Evolutionary conservation across 129 eudicot species (phyloP).

Genomic region (Solidago caesia): DNA sequence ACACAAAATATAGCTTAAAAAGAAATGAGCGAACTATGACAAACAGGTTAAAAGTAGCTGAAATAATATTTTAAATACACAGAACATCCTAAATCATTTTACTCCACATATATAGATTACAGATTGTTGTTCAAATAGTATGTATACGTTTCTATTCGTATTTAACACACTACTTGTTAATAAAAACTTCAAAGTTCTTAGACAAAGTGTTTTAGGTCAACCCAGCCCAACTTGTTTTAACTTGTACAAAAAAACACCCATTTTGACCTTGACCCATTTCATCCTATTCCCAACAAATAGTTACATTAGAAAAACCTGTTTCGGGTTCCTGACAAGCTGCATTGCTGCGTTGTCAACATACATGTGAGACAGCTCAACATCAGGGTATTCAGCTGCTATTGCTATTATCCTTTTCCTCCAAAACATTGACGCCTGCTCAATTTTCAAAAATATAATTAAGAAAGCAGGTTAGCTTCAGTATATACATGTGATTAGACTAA

Average conservation of each 20-base stretch:
- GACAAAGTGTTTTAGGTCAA: background rate
- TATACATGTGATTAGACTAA: slow-evolving; percentile 3
- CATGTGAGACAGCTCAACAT: slow-evolving; percentile 95
- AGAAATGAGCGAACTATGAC: too few species aligned
- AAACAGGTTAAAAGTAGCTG: too few species aligned
- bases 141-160: background rate
- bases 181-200: background rate
- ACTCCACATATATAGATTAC: background rate
- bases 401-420: slow-evolving; percentile 85
- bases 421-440: slow-evolving; percentile 76
- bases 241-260: background rate
- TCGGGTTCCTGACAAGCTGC: slow-evolving; percentile 96
- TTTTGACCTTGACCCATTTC: background rate
- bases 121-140: background rate
- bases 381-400: slow-evolving; percentile 81
- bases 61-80: slow-evolving; percentile 1
- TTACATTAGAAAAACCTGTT: slow-evolving; percentile 54
- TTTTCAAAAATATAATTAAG: background rate
- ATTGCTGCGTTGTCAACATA: slow-evolving; percentile 98
- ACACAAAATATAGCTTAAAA: background rate
- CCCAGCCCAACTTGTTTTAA: background rate
- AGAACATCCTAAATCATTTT: background rate
- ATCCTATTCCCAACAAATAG: background rate
- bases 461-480: background rate
- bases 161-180: background rate